Evolutionary conservation across 2,329 filamentous ascomycete species (phyloP).

Genomic region (Scytalidium lignicola): DNA sequence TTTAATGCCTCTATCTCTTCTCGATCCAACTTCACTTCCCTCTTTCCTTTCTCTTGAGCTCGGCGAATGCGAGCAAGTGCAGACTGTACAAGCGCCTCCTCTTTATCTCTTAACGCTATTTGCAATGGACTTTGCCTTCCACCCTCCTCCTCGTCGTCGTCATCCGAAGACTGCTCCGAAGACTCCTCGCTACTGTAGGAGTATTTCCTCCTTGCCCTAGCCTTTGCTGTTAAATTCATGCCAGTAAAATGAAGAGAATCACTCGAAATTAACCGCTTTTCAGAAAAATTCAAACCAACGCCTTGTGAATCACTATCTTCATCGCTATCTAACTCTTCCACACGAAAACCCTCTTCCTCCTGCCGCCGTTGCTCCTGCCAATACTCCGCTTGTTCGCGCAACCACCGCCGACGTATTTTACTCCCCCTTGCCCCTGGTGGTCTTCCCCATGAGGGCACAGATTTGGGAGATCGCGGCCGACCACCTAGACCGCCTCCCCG

Average conservation of each 20-base stretch:
- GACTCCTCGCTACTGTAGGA: constrained; percentile 11
- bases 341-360: constrained; percentile 23
- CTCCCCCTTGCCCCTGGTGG: constrained; percentile 83
- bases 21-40: constrained; percentile 73
- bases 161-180: constrained; percentile 45
- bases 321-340: constrained; percentile 64
- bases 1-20: constrained; percentile 79
- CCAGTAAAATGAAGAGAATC: constrained; percentile 59
- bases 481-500: constrained; percentile 99
- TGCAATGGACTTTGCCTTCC: too few species aligned
- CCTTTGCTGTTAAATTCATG: constrained; percentile 45
- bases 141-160: constrained; percentile 49
- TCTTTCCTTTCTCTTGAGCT: constrained; percentile 69
- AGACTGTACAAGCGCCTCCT: constrained; percentile 71
- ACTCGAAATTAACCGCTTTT: constrained; percentile 46
- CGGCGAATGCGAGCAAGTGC: constrained; percentile 76
- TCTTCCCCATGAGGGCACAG: constrained; percentile 98
- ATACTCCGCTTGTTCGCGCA: constrained; percentile 40
- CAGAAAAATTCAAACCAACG: constrained; percentile 43
- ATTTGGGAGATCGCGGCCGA: constrained; percentile 99
- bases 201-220: constrained; percentile 22
- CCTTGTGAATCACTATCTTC: constrained; percentile 48
- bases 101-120: constrained; percentile 56
- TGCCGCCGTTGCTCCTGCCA: constrained; percentile 37
- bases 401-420: constrained; percentile 50